Evolutionary conservation across 768 basidiomycete genomes (phyloP).

Genomic region (Lentinula detonsa): DNA sequence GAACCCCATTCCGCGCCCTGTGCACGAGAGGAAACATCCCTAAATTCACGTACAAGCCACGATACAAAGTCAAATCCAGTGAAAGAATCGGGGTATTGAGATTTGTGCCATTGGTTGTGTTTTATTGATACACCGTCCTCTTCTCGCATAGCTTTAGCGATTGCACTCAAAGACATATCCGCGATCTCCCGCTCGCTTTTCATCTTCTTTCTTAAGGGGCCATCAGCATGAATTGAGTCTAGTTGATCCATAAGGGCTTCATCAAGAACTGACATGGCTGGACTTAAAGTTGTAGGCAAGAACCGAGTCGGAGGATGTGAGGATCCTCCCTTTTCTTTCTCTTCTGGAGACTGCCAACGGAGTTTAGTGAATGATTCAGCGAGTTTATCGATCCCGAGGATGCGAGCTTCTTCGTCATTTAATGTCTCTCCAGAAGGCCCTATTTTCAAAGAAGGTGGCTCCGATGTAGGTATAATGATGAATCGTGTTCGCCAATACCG

Average conservation of each 20-base stretch:
- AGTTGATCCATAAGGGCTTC: slow-evolving; percentile 73
- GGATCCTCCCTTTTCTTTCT: slow-evolving; percentile 43
- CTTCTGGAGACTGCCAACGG: slow-evolving; percentile 69
- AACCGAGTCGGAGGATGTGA: slow-evolving; percentile 62
- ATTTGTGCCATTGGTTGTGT: slow-evolving; percentile 77
- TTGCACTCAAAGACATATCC: slow-evolving; percentile 53
- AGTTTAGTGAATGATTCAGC: slow-evolving; percentile 83
- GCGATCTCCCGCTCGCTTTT: slow-evolving; percentile 70
- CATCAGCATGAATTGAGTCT: slow-evolving; percentile 71
- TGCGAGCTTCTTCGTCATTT: slow-evolving; percentile 80
- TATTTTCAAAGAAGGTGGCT: slow-evolving; percentile 49
- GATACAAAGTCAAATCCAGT: slow-evolving; percentile 86
- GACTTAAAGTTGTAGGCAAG: slow-evolving; percentile 80
- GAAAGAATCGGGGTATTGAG: slow-evolving; percentile 74
- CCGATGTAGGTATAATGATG: slow-evolving; percentile 82
- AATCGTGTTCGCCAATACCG: slow-evolving; percentile 95
- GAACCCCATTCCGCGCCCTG: slow-evolving; percentile 78
- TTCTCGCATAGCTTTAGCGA: slow-evolving; percentile 83
- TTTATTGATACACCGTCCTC: slow-evolving; percentile 82
- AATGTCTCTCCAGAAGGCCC: slow-evolving; percentile 69
- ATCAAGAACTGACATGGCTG: slow-evolving; percentile 74
- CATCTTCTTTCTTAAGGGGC: slow-evolving; percentile 74
- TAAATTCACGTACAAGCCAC: slow-evolving; percentile 90
- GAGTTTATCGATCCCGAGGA: slow-evolving; percentile 88
- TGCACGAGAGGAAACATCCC: slow-evolving; percentile 77